Evolutionary conservation across 306 rosid genomes (phyloP).

Genomic region (Rubus idaeus): DNA sequence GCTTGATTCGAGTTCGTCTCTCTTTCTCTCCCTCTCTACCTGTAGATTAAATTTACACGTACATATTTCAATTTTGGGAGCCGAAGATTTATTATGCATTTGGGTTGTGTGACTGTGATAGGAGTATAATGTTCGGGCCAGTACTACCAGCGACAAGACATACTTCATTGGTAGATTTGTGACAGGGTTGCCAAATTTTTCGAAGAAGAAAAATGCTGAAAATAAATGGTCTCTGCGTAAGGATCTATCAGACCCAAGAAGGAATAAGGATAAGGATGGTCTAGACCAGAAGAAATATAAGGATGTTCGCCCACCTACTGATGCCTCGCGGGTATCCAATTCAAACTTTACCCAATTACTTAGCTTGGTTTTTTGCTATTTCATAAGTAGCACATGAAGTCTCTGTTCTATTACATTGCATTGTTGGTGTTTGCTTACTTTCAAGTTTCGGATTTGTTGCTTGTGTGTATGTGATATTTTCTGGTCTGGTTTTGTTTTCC

Average conservation of each 20-base stretch:
- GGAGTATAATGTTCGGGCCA: constrained; percentile 93
- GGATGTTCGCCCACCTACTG: constrained; percentile 66
- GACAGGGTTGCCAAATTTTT: constrained; percentile 84
- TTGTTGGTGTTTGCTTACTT: not conserved
- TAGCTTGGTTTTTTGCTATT: not conserved
- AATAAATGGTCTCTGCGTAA: constrained; percentile 83
- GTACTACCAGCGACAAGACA: constrained; percentile 67
- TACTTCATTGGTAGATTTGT: constrained; percentile 79
- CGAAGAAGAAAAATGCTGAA: constrained; percentile 82
- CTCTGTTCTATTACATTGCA: not conserved
- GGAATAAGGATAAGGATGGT: constrained; percentile 8
- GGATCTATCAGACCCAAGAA: constrained; percentile 33
- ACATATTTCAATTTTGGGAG: not conserved
- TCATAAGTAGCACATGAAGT: not conserved
- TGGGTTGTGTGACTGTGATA: constrained; percentile 19
- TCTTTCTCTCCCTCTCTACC: constrained; percentile 7
- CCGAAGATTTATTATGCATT: not conserved
- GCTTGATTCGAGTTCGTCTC: constrained; percentile 72
- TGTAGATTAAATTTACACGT: not conserved
- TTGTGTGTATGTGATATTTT: not conserved
- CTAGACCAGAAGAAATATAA: constrained; percentile 29
- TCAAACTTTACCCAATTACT: not conserved
- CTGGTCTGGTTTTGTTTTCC: not conserved
- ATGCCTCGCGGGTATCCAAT: constrained; percentile 67
- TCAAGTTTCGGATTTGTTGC: too few species aligned